Evolutionary conservation across 208 protist species (phyloP), one percentile per base, ranked within the genome.

Genomic region (Herpetomonas tarakana): DNA sequence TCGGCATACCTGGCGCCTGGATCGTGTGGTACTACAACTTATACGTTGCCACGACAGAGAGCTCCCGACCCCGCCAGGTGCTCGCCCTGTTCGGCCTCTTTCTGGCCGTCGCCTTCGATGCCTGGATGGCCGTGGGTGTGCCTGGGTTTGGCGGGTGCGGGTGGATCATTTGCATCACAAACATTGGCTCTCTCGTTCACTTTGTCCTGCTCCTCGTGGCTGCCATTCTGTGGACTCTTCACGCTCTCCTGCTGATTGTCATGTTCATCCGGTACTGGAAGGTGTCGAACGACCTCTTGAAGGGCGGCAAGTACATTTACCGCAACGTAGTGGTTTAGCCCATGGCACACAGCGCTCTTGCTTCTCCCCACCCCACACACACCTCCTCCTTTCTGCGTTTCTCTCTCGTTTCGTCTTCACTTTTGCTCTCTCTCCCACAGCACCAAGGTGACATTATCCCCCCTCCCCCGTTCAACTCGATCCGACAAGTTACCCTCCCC

Each of bases 1-100:
- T 94, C 12, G 88, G 88, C 24, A 55, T 94, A 46, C 88, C 88
- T 45, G 88, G 88, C 2, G 83, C 74, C 25, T 94, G 78, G 72
- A 74, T 91, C 50, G 14, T 78, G 21, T 94, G 88, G 88, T 94
- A 94, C 67, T 94, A 84, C 72, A 91, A 89, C 59, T 68, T 73
- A 1, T 94, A 94, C 68, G 74, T 53, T 52, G 78, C 75, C 18
- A 71, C 74, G 1, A 58, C 66, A 4, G 58, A 78, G 22, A 12
- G 49, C 16, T 85, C 74, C 9, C 65, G 68, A 2, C 53, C 73
- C 18, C 78, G 84, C 1, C 77, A 79, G 52, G 18, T 86, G 27
- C 35, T 91, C 2, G 67, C 78, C 11, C 65, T 85, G 7, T 30
- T 88, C 25, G 88, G 88, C n/a, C 60, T 94, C 14, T 68, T 89